These are phyloP conservation scores for Sporothrix brunneoviolacea DNA, from an alignment of 2,329 filamentous ascomycete species.

Conservation along the genomic window DNA sequence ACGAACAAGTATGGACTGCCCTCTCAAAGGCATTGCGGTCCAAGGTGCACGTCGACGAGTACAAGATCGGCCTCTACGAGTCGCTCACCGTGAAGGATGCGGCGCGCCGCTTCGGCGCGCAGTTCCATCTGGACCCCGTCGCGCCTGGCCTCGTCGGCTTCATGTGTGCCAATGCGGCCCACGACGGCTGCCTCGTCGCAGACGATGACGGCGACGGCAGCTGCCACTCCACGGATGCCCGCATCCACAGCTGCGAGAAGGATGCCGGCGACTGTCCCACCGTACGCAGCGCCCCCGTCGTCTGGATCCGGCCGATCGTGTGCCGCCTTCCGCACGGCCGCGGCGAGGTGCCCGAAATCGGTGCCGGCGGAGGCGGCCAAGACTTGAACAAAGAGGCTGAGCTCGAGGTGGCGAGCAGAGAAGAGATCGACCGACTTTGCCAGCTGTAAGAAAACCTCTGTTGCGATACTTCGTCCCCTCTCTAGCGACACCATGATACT, in stretches of 20 bases:
- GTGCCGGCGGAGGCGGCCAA: constrained; percentile 71
- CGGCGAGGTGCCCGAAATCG: constrained; percentile 60
- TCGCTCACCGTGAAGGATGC: constrained; percentile 35
- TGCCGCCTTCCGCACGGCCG: constrained; percentile 52
- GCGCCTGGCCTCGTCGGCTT: constrained; percentile 66
- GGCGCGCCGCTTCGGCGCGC: constrained; percentile 30
- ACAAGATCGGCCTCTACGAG: constrained; percentile 67
- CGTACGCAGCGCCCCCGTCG: constrained; percentile 43
- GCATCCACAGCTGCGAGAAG: constrained; percentile 81
- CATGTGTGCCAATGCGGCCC: constrained; percentile 62
- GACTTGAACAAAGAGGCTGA: constrained; percentile 65
- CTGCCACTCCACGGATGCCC: constrained; percentile 38
- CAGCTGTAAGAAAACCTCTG: constrained; percentile 29
- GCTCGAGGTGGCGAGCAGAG: constrained; percentile 48
- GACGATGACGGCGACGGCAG: constrained; percentile 31
- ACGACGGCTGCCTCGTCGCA: constrained; percentile 65
- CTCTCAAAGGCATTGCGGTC: constrained; percentile 64
- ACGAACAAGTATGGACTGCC: constrained; percentile 87
- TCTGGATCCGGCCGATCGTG: constrained; percentile 75
- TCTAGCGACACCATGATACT: too few species aligned
- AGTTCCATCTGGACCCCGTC: constrained; percentile 46
- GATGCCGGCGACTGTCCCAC: constrained; percentile 51
- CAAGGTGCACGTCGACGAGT: constrained; percentile 72
- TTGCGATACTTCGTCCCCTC: too few species aligned
- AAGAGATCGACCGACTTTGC: constrained; percentile 20